Base-by-base conservation (phyloP, 805 yeast species). In the Lipomyces yamadae region DNA sequence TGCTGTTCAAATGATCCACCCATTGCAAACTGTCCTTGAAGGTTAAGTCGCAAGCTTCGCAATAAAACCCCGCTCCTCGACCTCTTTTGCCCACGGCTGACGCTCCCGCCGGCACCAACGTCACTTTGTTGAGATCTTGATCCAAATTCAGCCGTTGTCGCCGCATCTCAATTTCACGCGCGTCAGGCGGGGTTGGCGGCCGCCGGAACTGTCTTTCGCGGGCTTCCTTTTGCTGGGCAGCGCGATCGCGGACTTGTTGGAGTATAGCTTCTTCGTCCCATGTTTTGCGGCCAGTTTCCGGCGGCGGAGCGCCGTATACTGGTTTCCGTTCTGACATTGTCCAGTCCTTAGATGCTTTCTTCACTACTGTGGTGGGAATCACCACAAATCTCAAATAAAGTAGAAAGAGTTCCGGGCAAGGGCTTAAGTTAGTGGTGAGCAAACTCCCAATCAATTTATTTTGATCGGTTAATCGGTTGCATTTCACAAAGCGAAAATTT, bases 1-100 rank as follows among this genome's bases (percentile, higher is more conserved):
- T 87, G 48, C 92, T 86, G 74, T 91, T 92, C 74, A 91, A 80
- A 78, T 95, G 98, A 74, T 93, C 96, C 2, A 91, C 82, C 75
- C 87, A 86, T 68, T 92, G 89, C 71, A 92, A 78, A 64, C 90
- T 89, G 75, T 95, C 98, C 74, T 92, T 87, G 78, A 86, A 94
- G 1, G 94, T 88, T 65, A 91, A 76, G 69, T 88, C 85, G 77
- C 99, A 95, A 1, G 85, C 76, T 10, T 88, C 90, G 78, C 99
- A 95, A 72, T 84, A 84, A 77, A 94, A 94, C 30, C 98, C 97
- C 67, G 91, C 90, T 33, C 90, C 85, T 63, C 83, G 83, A 62
- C 92, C 86, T 68, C 79, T 56, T 72, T 77, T 62, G 74, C 80
- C 78, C 5, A 81, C 71, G 18, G 74, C 67, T 1, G 76, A 72